phyloP scores from a whole-genome alignment of 192 early-diverging fungal species.

The Gamsiella multidivaricata region DNA sequence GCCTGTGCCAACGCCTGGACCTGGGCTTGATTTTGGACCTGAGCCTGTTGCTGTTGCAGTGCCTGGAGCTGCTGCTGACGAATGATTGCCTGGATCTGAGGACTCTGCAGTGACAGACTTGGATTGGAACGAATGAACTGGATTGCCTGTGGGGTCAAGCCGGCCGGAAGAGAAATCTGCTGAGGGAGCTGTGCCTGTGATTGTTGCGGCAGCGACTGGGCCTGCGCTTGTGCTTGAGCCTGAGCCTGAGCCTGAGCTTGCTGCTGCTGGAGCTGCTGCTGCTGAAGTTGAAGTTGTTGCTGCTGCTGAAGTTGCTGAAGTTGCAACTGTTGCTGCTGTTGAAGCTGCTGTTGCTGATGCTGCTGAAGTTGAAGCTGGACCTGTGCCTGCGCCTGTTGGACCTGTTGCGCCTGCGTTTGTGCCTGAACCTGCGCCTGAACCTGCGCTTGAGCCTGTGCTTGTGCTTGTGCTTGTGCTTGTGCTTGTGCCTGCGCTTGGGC shows the following conservation, averaged over 20 bases:
- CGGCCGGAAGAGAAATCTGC: slow-evolving; percentile 22
- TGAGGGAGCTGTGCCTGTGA: slow-evolving; percentile 16
- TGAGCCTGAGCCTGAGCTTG: slow-evolving; percentile 42
- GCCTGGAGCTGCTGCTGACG: slow-evolving; percentile 22
- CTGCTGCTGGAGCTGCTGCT: slow-evolving; percentile 28
- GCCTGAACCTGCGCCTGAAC: slow-evolving; percentile 24
- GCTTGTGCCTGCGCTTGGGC: slow-evolving; percentile 28
- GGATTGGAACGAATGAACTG: slow-evolving; percentile 28
- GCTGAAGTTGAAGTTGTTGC: slow-evolving; percentile 38
- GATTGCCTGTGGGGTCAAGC: slow-evolving; percentile 26
- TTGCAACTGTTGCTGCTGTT: slow-evolving; percentile 39
- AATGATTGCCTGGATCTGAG: slow-evolving; percentile 16
- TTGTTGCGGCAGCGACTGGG: slow-evolving; percentile 19
- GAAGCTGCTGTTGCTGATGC: slow-evolving; percentile 36
- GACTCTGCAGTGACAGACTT: slow-evolving; percentile 20
- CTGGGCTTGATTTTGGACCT: slow-evolving; percentile 14
- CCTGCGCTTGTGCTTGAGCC: slow-evolving; percentile 28
- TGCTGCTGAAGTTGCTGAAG: slow-evolving; percentile 43
- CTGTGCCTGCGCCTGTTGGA: slow-evolving; percentile 24
- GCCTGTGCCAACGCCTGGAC: slow-evolving; percentile 15
- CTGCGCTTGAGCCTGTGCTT: slow-evolving; percentile 19
- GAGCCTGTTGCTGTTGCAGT: slow-evolving; percentile 32
- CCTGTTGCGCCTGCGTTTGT: slow-evolving; percentile 23
- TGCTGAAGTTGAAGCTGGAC: slow-evolving; percentile 27
- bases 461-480: slow-evolving; percentile 26